Conservation (phyloP, 805 yeast species). For the Pichia nakasei region DNA sequence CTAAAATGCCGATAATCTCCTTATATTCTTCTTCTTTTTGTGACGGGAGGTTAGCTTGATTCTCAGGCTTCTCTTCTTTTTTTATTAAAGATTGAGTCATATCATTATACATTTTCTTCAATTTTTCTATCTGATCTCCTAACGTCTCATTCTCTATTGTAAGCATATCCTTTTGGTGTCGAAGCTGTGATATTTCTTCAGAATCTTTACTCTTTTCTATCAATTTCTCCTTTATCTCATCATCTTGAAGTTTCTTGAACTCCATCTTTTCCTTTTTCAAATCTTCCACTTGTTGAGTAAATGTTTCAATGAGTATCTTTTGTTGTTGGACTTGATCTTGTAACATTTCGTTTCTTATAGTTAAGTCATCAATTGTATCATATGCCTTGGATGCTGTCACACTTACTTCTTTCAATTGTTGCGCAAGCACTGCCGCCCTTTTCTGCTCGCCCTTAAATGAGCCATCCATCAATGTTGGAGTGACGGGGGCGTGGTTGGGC, state of each 20-base stretch:
- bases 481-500: slow-evolving; percentile 4
- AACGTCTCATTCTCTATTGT: slow-evolving; percentile 4
- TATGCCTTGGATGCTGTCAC: slow-evolving; percentile 21
- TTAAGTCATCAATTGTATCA: slow-evolving; percentile 21
- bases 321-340: slow-evolving; percentile 22
- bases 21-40: slow-evolving; percentile 1
- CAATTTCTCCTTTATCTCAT: slow-evolving; percentile 1
- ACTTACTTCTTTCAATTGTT: slow-evolving; percentile 19
- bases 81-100: neutral
- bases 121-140: slow-evolving; percentile 2
- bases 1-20: slow-evolving; percentile 1
- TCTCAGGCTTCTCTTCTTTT: neutral
- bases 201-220: neutral
- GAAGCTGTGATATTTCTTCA: neutral
- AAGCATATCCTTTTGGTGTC: slow-evolving; percentile 2
- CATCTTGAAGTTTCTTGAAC: slow-evolving; percentile 6
- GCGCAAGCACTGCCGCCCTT: slow-evolving; percentile 15
- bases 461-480: slow-evolving; percentile 16
- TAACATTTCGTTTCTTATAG: slow-evolving; percentile 15
- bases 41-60: neutral
- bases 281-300: slow-evolving; percentile 17
- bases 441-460: slow-evolving; percentile 19
- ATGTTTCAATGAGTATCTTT: slow-evolving; percentile 17
- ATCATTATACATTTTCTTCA: slow-evolving; percentile 4
- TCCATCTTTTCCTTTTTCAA: slow-evolving; percentile 1